Conservation (phyloP, 2,329 filamentous ascomycete genomes). For the Phialocephala sp. region DNA sequence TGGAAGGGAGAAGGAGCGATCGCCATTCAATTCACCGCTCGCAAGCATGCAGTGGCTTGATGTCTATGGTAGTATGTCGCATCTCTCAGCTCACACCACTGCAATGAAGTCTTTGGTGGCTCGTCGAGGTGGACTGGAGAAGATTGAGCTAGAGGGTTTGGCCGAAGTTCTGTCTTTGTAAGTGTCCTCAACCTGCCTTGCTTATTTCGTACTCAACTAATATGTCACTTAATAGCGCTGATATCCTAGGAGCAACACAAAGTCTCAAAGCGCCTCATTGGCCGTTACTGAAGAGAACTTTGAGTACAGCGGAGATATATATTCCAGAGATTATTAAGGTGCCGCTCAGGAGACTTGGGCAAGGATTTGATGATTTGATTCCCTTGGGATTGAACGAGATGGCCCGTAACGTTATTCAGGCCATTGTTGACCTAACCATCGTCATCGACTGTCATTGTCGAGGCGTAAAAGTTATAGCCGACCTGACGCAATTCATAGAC, state of each 20-base stretch:
- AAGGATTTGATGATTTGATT: slow-evolving; percentile 13
- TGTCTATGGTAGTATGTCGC: slow-evolving; percentile 28
- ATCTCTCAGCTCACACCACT: slow-evolving; percentile 18
- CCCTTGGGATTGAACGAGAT: slow-evolving; percentile 13
- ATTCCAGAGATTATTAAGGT: slow-evolving; percentile 1
- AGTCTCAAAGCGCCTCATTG: slow-evolving; percentile 19
- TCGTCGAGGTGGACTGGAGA: slow-evolving; percentile 24
- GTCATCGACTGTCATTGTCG: slow-evolving; percentile 22
- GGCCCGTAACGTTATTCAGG: slow-evolving; percentile 6
- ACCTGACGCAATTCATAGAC: slow-evolving; percentile 14
- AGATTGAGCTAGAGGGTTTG: slow-evolving; percentile 24
- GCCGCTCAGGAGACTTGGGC: slow-evolving; percentile 10
- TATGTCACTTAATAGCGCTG: background rate
- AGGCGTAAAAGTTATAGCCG: slow-evolving; percentile 15
- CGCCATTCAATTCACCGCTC: slow-evolving; percentile 25
- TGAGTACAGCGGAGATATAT: background rate
- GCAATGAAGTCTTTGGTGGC: slow-evolving; percentile 23
- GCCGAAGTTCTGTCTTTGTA: slow-evolving; percentile 24
- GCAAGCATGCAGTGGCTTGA: slow-evolving; percentile 25
- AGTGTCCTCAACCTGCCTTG: background rate
- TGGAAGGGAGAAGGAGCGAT: slow-evolving; percentile 11
- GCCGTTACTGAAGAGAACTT: slow-evolving; percentile 15
- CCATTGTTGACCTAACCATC: slow-evolving; percentile 22
- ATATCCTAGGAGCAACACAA: slow-evolving; percentile 26
- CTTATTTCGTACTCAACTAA: background rate